Evolutionary conservation across 2,329 filamentous ascomycete species (phyloP), one percentile per base, ranked within the genome.

Genomic region (Talaromyces sp.): DNA sequence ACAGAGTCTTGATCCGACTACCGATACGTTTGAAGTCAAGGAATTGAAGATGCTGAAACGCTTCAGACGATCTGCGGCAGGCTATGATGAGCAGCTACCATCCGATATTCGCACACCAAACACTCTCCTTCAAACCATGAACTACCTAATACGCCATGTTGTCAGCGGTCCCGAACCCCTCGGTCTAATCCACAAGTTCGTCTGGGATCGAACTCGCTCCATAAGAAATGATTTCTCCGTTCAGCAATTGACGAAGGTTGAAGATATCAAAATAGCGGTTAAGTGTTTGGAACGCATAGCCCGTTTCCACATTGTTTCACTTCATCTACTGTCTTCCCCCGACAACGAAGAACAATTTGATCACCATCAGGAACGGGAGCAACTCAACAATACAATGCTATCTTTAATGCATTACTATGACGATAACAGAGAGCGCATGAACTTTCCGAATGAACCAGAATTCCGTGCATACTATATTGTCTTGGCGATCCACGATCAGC

Each of bases 161-260:
- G 70, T 86, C 57, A 76, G 75, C 40, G 78, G 81, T 28, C 69
- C 73, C 21, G 75, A 80, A 17, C 71, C 75, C 33, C 72, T 84
- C 53, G 77, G 74, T 1, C 68, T 76, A n/a, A 78, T 85, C 11
- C 82, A 86, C 64, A 80, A 81, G 60, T 87, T 86, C 67, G 78
- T 87, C 25, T 87, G 84, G 84, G 84, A 87, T 66, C 78, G 84
- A 17, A 86, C 84, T 35, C 78, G 84, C 48, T 84, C 82, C 5
- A 81, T 87, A 59, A 80, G 84, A 40, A 87, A 86, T 65, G 84
- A 87, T 66, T 83, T 86, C 53, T 83, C 82, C 2, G 84, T 86
- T 19, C 83, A 86, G 67, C 80, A 83, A 64, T 72, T 85, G 58
- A 80, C 79, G 7, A 81, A 80, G 61, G 69, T 74, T n/a, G 73